These are phyloP conservation scores for Auriscalpium orientale DNA, from an alignment of 768 basidiomycete genomes.

Conservation along the genomic window DNA sequence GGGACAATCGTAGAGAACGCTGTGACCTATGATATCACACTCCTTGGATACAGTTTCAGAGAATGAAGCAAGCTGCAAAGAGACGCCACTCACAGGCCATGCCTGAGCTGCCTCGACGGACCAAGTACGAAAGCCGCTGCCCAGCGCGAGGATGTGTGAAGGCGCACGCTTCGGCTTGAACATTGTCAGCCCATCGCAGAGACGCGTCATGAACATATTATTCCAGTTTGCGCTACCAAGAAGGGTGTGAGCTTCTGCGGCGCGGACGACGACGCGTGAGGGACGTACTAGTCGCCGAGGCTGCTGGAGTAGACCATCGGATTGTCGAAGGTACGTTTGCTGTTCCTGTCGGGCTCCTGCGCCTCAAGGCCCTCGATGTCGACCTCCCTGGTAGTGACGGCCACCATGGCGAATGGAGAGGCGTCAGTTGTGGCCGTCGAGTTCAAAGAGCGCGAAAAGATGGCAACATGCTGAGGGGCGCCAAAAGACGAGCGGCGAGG, in stretches of 20 bases:
- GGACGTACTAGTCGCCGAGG: slow-evolving; percentile 5
- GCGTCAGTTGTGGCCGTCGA: too few species aligned
- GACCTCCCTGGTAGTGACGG: not conserved
- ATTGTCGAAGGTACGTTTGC: not conserved
- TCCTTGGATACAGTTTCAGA: not conserved
- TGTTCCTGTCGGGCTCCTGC: not conserved
- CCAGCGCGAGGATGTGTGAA: slow-evolving; percentile 51
- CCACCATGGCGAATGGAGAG: too few species aligned
- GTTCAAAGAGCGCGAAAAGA: too few species aligned
- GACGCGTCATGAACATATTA: slow-evolving; percentile 48
- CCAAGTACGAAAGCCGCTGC: slow-evolving; percentile 69
- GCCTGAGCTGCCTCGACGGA: slow-evolving; percentile 56
- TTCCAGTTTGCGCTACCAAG: slow-evolving; percentile 61
- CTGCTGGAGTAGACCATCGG: not conserved
- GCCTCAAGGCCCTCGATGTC: too few species aligned
- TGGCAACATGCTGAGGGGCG: too few species aligned
- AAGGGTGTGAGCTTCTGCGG: slow-evolving; percentile 2
- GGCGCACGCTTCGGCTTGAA: slow-evolving; percentile 48
- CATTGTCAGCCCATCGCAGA: slow-evolving; percentile 45
- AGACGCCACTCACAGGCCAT: slow-evolving; percentile 46
- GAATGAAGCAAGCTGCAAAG: not conserved
- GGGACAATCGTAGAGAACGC: not conserved
- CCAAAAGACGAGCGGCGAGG: too few species aligned
- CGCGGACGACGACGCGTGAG: not conserved
- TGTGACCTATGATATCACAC: not conserved